Conservation (phyloP, 2,329 filamentous ascomycete genomes). For the Microascus cirrosus region DNA sequence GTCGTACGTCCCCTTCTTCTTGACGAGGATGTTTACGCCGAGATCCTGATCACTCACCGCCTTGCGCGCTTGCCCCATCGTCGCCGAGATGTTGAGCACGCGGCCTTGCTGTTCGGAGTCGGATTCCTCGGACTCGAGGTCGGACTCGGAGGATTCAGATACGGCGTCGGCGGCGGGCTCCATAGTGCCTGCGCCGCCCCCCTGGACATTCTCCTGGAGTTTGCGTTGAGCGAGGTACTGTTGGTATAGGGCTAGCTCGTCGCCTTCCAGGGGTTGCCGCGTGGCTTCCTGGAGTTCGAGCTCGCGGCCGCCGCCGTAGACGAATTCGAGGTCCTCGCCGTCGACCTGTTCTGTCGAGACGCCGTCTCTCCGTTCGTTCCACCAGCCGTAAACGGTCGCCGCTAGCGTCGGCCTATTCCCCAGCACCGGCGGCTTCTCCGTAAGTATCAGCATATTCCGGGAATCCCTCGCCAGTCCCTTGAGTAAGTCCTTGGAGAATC, state of each 20-base stretch:
- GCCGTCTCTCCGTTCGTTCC: slow-evolving; percentile 56
- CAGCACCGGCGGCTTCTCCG: slow-evolving; percentile 52
- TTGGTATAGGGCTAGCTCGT: slow-evolving; percentile 74
- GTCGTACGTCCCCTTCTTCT: slow-evolving; percentile 84
- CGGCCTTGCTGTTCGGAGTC: slow-evolving; percentile 87
- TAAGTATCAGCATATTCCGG: slow-evolving; percentile 77
- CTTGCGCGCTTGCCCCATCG: slow-evolving; percentile 73
- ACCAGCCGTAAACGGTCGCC: slow-evolving; percentile 69
- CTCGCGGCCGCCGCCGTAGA: slow-evolving; percentile 52
- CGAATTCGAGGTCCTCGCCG: slow-evolving; percentile 51
- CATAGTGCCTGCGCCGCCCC: slow-evolving; percentile 53
- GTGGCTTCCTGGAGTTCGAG: slow-evolving; percentile 50
- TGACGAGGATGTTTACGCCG: slow-evolving; percentile 80
- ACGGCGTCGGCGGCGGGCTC: slow-evolving; percentile 63
- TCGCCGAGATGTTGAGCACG: slow-evolving; percentile 77
- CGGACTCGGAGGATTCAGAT: slow-evolving; percentile 80
- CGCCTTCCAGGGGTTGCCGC: slow-evolving; percentile 57
- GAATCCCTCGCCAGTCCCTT: slow-evolving; percentile 62
- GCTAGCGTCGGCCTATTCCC: slow-evolving; percentile 48
- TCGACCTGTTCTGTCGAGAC: slow-evolving; percentile 44
- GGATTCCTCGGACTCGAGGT: slow-evolving; percentile 77
- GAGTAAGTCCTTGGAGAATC: slow-evolving; percentile 76
- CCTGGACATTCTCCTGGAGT: slow-evolving; percentile 69
- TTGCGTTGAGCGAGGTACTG: slow-evolving; percentile 86
- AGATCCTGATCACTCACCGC: slow-evolving; percentile 82